These are phyloP conservation scores for Clitopilus passeckerianus DNA, from an alignment of 768 basidiomycete species.

Conservation along the genomic window DNA sequence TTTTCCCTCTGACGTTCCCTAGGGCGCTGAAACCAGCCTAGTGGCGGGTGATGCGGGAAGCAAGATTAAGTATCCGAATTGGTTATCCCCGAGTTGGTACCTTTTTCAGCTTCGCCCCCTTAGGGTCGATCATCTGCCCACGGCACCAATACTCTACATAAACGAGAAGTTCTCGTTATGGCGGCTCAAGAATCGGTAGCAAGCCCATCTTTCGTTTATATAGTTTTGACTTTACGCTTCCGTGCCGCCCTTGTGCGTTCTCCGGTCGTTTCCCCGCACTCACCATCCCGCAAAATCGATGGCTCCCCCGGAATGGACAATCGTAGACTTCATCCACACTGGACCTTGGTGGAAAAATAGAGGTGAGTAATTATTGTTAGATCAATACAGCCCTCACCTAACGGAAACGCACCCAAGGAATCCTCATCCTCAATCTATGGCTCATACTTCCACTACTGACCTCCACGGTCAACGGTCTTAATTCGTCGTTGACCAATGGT, in stretches of 20 bases:
- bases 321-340: constrained; percentile 54
- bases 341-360: constrained; percentile 61
- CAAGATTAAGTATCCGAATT: not conserved
- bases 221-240: not conserved
- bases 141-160: constrained; percentile 1
- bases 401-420: constrained; percentile 29
- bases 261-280: not conserved
- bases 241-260: not conserved
- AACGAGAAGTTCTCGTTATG: not conserved
- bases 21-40: not conserved
- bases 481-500: constrained; percentile 63
- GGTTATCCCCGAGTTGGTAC: not conserved
- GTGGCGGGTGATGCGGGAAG: not conserved
- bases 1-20: not conserved
- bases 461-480: constrained; percentile 60
- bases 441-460: constrained; percentile 62
- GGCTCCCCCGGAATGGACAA: constrained; percentile 42
- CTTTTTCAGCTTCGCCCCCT: not conserved
- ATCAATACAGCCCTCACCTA: not conserved
- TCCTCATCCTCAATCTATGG: constrained; percentile 53
- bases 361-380: constrained; percentile 28
- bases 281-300: constrained; percentile 4
- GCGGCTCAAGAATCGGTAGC: not conserved
- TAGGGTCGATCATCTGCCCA: constrained; percentile 1
- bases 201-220: not conserved